phyloP scores from a whole-genome alignment of 2,329 filamentous ascomycete genomes.

The Paecilomyces niveus region DNA sequence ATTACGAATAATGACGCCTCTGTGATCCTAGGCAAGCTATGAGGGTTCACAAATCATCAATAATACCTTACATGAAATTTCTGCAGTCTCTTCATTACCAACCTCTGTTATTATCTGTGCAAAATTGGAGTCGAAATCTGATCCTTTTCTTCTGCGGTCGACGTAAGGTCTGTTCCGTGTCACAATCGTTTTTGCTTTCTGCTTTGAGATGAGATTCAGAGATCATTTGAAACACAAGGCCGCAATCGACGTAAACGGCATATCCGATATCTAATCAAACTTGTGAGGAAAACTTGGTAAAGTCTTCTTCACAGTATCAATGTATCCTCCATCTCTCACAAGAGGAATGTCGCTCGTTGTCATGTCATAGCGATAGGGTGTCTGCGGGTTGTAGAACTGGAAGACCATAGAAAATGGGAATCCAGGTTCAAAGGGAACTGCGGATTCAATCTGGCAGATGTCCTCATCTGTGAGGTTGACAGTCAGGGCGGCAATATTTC shows the following conservation, averaged over 20 bases:
- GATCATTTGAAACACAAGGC: neutral
- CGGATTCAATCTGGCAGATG: conserved; percentile 37
- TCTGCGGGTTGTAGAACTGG: neutral
- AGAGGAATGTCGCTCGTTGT: neutral
- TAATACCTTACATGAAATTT: no score
- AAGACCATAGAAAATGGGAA: conserved; percentile 35
- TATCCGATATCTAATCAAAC: neutral
- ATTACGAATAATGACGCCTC: no score
- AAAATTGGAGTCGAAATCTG: no score
- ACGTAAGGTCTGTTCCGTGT: no score
- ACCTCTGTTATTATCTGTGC: no score
- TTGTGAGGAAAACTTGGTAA: neutral
- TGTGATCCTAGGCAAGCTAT: no score
- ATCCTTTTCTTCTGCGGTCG: no score
- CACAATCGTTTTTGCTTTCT: neutral
- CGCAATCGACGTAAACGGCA: neutral
- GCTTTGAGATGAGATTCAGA: neutral
- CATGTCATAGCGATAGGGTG: neutral
- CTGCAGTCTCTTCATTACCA: no score
- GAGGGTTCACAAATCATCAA: no score
- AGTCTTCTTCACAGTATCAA: neutral
- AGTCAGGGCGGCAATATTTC: conserved; percentile 9
- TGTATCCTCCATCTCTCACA: neutral
- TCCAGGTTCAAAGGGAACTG: conserved; percentile 45
- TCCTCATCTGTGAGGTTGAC: neutral